These are phyloP conservation scores for Physocladia obscura DNA, from an alignment of 192 early-diverging fungal genomes.

Conservation along the genomic window DNA sequence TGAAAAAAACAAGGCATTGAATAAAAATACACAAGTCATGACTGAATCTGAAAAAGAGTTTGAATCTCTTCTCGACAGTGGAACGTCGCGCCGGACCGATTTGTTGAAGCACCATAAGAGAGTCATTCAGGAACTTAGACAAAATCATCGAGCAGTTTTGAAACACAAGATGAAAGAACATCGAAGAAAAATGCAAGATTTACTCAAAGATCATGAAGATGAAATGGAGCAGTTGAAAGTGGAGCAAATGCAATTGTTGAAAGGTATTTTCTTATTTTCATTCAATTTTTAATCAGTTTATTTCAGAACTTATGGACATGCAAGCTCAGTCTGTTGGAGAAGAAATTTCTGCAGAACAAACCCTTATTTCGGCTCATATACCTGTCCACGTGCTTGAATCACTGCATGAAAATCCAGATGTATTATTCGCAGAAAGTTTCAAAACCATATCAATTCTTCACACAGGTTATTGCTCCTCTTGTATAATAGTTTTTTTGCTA, in stretches of 20 bases:
- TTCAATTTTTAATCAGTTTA: not conserved
- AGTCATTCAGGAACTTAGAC: conserved; percentile 17
- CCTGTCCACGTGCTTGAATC: conserved; percentile 29
- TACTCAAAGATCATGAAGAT: conserved; percentile 33
- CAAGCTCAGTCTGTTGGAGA: conserved; percentile 21
- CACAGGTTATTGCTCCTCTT: conserved; percentile 13
- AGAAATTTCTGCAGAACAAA: conserved; percentile 16
- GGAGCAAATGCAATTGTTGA: conserved; percentile 20
- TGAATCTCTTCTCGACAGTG: not conserved
- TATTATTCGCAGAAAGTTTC: no score
- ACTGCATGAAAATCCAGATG: no score
- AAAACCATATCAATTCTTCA: conserved; percentile 13
- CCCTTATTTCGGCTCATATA: conserved; percentile 17
- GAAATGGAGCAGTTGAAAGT: conserved; percentile 30
- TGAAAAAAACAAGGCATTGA: conserved; percentile 10
- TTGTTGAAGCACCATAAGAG: conserved; percentile 22
- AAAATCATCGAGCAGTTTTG: conserved; percentile 18
- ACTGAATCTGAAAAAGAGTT: conserved; percentile 21
- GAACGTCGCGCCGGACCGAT: conserved; percentile 4
- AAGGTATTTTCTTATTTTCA: not conserved
- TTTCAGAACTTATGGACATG: not conserved
- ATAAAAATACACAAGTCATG: conserved; percentile 14
- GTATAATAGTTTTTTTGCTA: conserved; percentile 26
- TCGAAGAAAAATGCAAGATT: conserved; percentile 20
- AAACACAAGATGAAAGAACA: conserved; percentile 22